phyloP scores from a whole-genome alignment of 164 flowering plant genomes.

The Dillenia suffruticosa region DNA sequence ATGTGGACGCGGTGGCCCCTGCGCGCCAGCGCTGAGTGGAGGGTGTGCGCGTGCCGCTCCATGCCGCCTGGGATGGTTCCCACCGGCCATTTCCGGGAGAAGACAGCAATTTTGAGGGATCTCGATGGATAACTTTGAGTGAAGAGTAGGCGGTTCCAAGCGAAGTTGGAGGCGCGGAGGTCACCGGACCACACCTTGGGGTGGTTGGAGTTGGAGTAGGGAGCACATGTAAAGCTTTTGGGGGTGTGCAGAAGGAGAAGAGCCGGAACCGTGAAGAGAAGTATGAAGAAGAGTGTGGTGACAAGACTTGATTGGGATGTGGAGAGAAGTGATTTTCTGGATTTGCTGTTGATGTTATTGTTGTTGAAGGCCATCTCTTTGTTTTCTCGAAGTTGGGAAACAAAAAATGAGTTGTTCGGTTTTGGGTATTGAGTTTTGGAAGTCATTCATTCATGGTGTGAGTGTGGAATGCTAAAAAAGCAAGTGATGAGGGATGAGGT shows the following conservation, averaged over 20 bases:
- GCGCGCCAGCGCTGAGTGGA: slow-evolving; percentile 55
- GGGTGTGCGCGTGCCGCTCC: slow-evolving; percentile 88
- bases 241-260: slow-evolving; percentile 58
- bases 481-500: neutral
- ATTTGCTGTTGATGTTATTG: slow-evolving; percentile 21
- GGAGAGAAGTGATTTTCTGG: slow-evolving; percentile 27
- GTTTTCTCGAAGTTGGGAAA: neutral
- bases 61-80: slow-evolving; percentile 75
- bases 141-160: slow-evolving; percentile 73
- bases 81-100: slow-evolving; percentile 85
- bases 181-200: slow-evolving; percentile 55
- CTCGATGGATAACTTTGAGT: slow-evolving; percentile 15
- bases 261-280: slow-evolving; percentile 63
- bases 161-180: slow-evolving; percentile 58
- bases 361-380: slow-evolving; percentile 29
- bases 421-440: neutral
- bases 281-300: slow-evolving; percentile 59
- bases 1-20: slow-evolving; percentile 73
- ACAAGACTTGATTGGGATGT: slow-evolving; percentile 32
- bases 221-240: slow-evolving; percentile 25
- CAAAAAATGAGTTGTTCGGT: slow-evolving; percentile 3
- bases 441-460: neutral
- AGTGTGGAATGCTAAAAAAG: neutral
- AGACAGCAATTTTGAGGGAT: slow-evolving; percentile 69
- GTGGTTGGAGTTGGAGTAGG: slow-evolving; percentile 6